Base-by-base conservation (phyloP, 2,329 filamentous ascomycete genomes). In the Cephalotrichum gorgonifer region DNA sequence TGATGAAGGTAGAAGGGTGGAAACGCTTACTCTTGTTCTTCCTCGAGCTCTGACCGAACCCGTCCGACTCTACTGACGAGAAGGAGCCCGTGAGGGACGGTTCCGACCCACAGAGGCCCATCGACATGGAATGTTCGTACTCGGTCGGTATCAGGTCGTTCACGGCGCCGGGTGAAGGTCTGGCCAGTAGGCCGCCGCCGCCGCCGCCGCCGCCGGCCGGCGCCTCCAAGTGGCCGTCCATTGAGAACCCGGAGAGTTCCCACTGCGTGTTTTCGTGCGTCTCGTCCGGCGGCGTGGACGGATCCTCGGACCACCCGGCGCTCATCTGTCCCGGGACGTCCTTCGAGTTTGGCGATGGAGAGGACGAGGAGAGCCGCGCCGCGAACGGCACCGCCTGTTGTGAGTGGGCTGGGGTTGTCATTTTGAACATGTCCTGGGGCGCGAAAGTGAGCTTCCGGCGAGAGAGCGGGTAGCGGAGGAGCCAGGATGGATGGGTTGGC, bases 1-100 rank as follows among this genome's bases (percentile, higher is more conserved):
- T n/a, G n/a, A n/a, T n/a, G n/a, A n/a, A n/a, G n/a, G 23, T 17
- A 30, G 11, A 47, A 28, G 17, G 44, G 33, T n/a, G 22, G 17
- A 14, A 46, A 25, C 14, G 5, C 39, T 59, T 64, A 71, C 70
- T 70, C 62, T 74, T 74, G 52, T 68, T 60, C 62, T 73, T 74
- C 54, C 64, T 62, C 25, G 62, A 53, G 61, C 70, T 72, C 53
- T 60, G 53, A 17, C 26, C 38, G 2, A 41, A 17, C 5, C 20
- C 35, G 20, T 48, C 47, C 15, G 68, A 64, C 56, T 73, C 69
- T 53, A 63, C 64, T 49, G 70, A 70, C 22, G 42, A 48, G 66
- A 63, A 28, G 58, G 69, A 68, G 52, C 64, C 66, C 52, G 64
- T 60, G 66, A 70, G 51, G 50, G 46, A 51, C 43, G 42, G 50